Base-by-base conservation (phyloP, 2,329 filamentous ascomycete genomes). In the Colletotrichum sp. region DNA sequence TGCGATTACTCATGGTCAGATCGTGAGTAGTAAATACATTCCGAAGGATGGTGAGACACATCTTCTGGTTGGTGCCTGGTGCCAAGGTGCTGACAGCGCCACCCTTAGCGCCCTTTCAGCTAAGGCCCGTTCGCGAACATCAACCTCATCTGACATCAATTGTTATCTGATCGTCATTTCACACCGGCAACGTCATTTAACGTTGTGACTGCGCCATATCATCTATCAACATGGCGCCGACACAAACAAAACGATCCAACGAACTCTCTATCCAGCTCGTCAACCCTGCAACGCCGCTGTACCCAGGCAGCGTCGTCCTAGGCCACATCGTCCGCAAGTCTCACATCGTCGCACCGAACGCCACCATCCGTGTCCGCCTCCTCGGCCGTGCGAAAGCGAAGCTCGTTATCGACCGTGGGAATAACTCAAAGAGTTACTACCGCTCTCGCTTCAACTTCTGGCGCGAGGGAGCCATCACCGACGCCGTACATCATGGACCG, bases 311-410 rank as follows among this genome's bases (percentile, higher is more conserved):
- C 38, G 76, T 73, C 47, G 75, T 83, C 38, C 70, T 73, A 3
- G 82, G 82, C 6, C 76, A 64, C 6, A 72, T 83, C 11, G 64
- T 55, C 1, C 78, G 81, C 27, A 75, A 38, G 15, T 43, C 51
- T 0, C 77, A 73, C 21, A 68, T 78, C 2, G 75, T 81, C 36
- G 78, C 76, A 3, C 74, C 78, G 1, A 62, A 71, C 9, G 77
- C 80, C 2, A 58, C 63, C 1, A 51, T 83, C 3, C 74, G 36
- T 7, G 68, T 83, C 3, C 69, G 63, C 1, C 69, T 83, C 4
- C 54, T 75, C 3, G 82, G 81, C 4, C 70, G 78, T 12, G 73
- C 77, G 13, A 80, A 82, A 27, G 70, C 79, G 8, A 82, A 78
- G 31, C 76, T 80, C 6, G 34, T 70, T 1, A 58, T 77, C 31